A percentile compares a stretch with the other conserved stretches of the same genome.
Evolutionary conservation across 148 eudicot genomes (phyloP).

Genomic region (Oxyria digyna): DNA sequence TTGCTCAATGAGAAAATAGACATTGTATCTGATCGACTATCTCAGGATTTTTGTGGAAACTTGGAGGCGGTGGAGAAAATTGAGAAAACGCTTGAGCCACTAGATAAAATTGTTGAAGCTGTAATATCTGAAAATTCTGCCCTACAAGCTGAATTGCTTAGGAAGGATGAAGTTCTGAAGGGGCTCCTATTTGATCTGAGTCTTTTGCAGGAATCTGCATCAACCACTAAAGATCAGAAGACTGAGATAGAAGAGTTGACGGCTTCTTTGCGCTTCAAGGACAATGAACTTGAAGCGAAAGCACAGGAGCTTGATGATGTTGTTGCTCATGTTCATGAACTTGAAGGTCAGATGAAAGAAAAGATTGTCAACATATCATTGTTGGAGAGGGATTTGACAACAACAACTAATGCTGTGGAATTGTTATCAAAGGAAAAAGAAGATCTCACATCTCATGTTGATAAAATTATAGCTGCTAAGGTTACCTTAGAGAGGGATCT

Average conservation of each 20-base stretch:
- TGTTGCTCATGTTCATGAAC: conserved; percentile 21
- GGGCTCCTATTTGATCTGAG: conserved; percentile 72
- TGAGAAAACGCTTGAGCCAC: conserved; percentile 31
- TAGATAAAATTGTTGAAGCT: conserved; percentile 35
- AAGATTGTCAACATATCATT: conserved; percentile 32
- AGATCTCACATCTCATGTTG: conserved; percentile 25
- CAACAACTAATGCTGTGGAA: conserved; percentile 26
- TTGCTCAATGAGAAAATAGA: conserved; percentile 19
- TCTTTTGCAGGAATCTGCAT: conserved; percentile 70
- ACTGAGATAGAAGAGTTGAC: conserved; percentile 44
- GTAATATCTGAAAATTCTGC: conserved; percentile 31
- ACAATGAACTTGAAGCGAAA: conserved; percentile 34
- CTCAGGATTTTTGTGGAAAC: conserved; percentile 25
- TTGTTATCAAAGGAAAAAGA: conserved; percentile 35
- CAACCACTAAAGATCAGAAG: conserved; percentile 46
- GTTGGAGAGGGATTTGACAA: conserved; percentile 42
- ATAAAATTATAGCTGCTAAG: conserved; percentile 34
- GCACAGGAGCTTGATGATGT: conserved; percentile 42
- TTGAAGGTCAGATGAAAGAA: conserved; percentile 50
- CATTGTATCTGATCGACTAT: conserved; percentile 20
- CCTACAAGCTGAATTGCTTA: conserved; percentile 40
- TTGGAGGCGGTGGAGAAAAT: conserved; percentile 22
- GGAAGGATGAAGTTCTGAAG: conserved; percentile 66
- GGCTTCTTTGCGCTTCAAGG: conserved; percentile 36
- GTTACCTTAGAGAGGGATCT: conserved; percentile 40